Evolutionary conservation across 176 grass and related monocot genomes (phyloP).

Genomic region (Eremochloa ophiuroides): DNA sequence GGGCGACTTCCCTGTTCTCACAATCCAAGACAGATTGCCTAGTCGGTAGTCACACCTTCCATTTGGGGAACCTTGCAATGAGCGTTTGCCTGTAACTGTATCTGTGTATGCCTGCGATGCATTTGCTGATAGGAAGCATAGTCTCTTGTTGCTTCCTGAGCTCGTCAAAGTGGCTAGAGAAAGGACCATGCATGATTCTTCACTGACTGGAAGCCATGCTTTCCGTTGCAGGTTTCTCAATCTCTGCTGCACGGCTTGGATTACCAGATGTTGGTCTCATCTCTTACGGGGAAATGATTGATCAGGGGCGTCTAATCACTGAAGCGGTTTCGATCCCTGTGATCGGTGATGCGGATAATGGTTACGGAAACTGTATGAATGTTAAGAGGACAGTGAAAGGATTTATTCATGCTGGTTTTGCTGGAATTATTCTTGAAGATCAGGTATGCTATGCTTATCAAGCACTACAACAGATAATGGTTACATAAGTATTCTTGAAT

Average conservation of each 20-base stretch:
- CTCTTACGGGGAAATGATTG: slow-evolving; percentile 93
- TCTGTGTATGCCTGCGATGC: not conserved
- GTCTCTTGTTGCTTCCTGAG: not conserved
- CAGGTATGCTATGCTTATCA: slow-evolving; percentile 55
- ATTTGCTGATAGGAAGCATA: not conserved
- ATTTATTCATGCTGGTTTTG: slow-evolving; percentile 95
- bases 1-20: not conserved
- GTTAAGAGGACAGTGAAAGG: slow-evolving; percentile 93
- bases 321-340: slow-evolving; percentile 78
- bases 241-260: slow-evolving; percentile 82
- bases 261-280: slow-evolving; percentile 96
- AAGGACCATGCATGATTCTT: not conserved
- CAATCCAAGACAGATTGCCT: not conserved
- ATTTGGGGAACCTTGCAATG: not conserved
- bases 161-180: not conserved
- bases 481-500: slow-evolving; percentile 64
- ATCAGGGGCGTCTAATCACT: slow-evolving; percentile 79
- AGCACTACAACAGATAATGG: not conserved
- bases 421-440: slow-evolving; percentile 96
- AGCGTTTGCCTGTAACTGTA: not conserved
- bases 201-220: not conserved
- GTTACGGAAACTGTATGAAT: slow-evolving; percentile 92
- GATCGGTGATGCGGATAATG: slow-evolving; percentile 95
- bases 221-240: slow-evolving; percentile 63
- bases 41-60: not conserved